Evolutionary conservation across 257 asterid genomes (phyloP).

Genomic region (Solanum clarkiae): DNA sequence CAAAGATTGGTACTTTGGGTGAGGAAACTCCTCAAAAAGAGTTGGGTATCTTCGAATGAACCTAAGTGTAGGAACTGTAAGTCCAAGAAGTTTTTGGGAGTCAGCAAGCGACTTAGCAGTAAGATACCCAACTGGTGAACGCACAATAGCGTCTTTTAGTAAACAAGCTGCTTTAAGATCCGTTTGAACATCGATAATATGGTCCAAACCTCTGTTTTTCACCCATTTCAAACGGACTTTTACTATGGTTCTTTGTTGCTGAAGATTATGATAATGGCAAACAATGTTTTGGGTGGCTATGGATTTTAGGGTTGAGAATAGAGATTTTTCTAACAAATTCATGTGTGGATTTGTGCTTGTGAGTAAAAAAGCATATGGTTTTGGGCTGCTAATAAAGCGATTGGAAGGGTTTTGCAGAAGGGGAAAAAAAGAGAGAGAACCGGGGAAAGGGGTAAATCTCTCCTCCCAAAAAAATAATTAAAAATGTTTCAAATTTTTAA

Average conservation of each 20-base stretch:
- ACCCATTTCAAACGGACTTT: slow-evolving; percentile 94
- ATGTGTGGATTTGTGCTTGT: not conserved
- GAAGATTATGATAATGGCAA: not conserved
- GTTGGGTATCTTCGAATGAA: slow-evolving; percentile 77
- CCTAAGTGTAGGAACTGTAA: slow-evolving; percentile 78
- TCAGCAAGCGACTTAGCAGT: slow-evolving; percentile 52
- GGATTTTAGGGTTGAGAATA: slow-evolving; percentile 4
- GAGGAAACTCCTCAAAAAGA: slow-evolving; percentile 83
- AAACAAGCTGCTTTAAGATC: slow-evolving; percentile 79
- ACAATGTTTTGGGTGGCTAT: not conserved
- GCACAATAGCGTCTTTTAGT: slow-evolving; percentile 63
- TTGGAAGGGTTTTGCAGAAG: not conserved
- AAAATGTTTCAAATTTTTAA: no score
- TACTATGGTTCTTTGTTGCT: slow-evolving; percentile 35
- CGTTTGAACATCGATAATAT: slow-evolving; percentile 63
- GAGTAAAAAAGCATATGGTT: not conserved
- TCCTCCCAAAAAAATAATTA: no score
- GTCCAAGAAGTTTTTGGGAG: slow-evolving; percentile 67
- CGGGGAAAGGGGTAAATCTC: not conserved
- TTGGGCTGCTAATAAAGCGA: not conserved
- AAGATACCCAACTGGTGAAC: slow-evolving; percentile 49
- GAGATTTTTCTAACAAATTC: slow-evolving; percentile 11
- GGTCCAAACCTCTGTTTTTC: slow-evolving; percentile 73
- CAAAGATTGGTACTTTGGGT: slow-evolving; percentile 73
- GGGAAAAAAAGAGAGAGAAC: not conserved